Base-by-base conservation (phyloP, 148 eudicot genomes). In the Silene uniflora region DNA sequence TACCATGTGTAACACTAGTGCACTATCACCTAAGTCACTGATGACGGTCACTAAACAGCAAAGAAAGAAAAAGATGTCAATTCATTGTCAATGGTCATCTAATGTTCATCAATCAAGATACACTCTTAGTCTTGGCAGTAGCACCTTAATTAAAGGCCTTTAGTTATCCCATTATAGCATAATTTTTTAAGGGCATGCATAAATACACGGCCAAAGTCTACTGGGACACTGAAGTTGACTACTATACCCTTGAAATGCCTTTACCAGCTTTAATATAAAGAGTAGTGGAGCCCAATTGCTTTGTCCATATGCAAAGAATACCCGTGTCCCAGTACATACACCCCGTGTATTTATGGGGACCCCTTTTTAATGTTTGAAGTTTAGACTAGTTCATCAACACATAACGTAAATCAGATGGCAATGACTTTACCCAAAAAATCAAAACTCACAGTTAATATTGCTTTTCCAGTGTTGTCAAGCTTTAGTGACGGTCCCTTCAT, bases 381-480 rank as follows among this genome's bases (percentile, higher is more conserved):
- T 25, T 18, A 16, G 25, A 66, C 65, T 67, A 16, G 16, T 24
- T 68, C 18, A 69, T 52, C 54, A 61, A 68, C 54, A 35, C 63
- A 42, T 66, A 44, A 16, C 72, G 10, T 29, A 29, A 22, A 29
- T 22, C 13, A 10, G 17, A 23, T 65, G 27, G 21, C 49, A 19
- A 21, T 58, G 29, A 19, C 21, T 13, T 9, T 13, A 39, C 44
- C 44, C 23, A 22, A 58, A 71, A 18, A 9, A 11, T 35, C 10
- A 55, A 14, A 60, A 83, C 93, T 88, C 77, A 93, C 98, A 5
- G 98, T 93, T 71, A 93, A 65, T 84, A 89, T 85, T 80, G 91
- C 91, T 87, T 86, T 91, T 80, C 98, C 98, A 62, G 96, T 93
- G 74, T 87, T 89, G 83, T 93, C 98, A 74, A 91, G 90, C 82